Evolutionary conservation across 345 rosid species (phyloP).

Genomic region (Mercurialis annua): DNA sequence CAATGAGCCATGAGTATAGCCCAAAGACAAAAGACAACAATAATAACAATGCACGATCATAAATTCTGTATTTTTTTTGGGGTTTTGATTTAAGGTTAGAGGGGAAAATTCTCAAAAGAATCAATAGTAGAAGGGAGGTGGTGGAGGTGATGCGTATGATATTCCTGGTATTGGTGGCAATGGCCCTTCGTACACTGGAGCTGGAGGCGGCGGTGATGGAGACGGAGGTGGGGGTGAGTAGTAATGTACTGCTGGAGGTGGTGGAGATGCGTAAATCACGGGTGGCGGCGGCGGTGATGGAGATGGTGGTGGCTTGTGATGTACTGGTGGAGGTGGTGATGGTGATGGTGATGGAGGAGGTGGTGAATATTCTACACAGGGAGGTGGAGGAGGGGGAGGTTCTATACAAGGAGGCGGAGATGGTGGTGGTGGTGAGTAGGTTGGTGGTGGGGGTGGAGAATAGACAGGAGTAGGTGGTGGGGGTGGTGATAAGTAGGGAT

Average conservation of each 20-base stretch:
- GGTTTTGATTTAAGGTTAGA: constrained; percentile 30
- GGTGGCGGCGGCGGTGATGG: constrained; percentile 37
- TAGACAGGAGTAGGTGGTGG: constrained; percentile 41
- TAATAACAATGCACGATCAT: not conserved
- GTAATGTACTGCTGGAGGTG: constrained; percentile 14
- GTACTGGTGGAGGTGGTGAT: constrained; percentile 31
- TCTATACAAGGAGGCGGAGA: constrained; percentile 64
- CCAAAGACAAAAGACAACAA: constrained; percentile 23
- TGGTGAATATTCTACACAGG: constrained; percentile 47
- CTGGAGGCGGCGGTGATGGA: constrained; percentile 39
- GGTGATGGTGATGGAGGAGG: constrained; percentile 46
- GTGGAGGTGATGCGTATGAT: constrained; percentile 96
- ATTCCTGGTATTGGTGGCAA: constrained; percentile 79
- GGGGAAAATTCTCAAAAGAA: constrained; percentile 60
- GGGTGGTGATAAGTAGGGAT: constrained; percentile 48
- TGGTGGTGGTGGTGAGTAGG: constrained; percentile 50
- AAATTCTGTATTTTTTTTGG: not conserved
- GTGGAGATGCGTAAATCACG: constrained; percentile 20
- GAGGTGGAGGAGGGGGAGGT: constrained; percentile 59
- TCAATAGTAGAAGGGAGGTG: constrained; percentile 96
- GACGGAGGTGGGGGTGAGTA: constrained; percentile 43
- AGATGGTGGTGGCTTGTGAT: constrained; percentile 29
- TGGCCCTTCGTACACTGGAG: constrained; percentile 77
- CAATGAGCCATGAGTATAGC: constrained; percentile 52
- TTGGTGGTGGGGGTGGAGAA: constrained; percentile 51